These are phyloP conservation scores for Lantana camara DNA, from an alignment of 257 asterid genomes.

Conservation along the genomic window DNA sequence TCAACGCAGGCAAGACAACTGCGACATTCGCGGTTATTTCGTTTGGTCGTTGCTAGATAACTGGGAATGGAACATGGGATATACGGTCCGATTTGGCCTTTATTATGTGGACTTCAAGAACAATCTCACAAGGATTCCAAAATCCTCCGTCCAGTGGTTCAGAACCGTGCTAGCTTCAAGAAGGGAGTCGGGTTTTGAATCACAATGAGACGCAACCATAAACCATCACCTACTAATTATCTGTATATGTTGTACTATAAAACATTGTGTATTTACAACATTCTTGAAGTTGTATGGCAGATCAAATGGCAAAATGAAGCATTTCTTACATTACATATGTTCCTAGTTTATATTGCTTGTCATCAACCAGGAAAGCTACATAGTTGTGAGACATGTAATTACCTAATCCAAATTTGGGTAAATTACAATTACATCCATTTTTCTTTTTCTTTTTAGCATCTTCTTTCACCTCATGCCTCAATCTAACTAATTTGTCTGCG, in stretches of 20 bases:
- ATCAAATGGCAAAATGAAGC: not conserved
- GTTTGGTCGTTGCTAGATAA: slow-evolving; percentile 91
- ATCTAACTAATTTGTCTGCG: too few relatives aligned
- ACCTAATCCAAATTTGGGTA: too few relatives aligned
- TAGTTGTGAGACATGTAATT: too few relatives aligned
- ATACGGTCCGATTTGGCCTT: slow-evolving; percentile 76
- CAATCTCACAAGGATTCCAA: slow-evolving; percentile 79
- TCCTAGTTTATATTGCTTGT: not conserved
- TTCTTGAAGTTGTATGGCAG: not conserved
- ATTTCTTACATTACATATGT: not conserved
- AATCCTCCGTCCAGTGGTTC: slow-evolving; percentile 80
- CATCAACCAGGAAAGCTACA: too few relatives aligned
- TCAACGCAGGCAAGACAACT: slow-evolving; percentile 64
- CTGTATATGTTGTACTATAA: slow-evolving; percentile 10
- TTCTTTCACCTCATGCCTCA: too few relatives aligned
- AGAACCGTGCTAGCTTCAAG: slow-evolving; percentile 45
- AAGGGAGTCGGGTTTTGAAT: slow-evolving; percentile 8
- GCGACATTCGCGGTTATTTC: slow-evolving; percentile 74
- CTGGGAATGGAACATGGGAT: slow-evolving; percentile 98
- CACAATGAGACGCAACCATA: not conserved
- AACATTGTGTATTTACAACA: not conserved
- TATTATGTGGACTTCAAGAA: slow-evolving; percentile 81
- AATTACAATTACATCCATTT: too few relatives aligned
- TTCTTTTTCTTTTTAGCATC: too few relatives aligned
- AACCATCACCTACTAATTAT: not conserved